Percentiles rank a stretch among this genome's conserved stretches.
These are phyloP conservation scores for bread wheat (Triticum aestivum) DNA, from an alignment of 176 grass and related monocot species.

Conservation along the genomic window DNA sequence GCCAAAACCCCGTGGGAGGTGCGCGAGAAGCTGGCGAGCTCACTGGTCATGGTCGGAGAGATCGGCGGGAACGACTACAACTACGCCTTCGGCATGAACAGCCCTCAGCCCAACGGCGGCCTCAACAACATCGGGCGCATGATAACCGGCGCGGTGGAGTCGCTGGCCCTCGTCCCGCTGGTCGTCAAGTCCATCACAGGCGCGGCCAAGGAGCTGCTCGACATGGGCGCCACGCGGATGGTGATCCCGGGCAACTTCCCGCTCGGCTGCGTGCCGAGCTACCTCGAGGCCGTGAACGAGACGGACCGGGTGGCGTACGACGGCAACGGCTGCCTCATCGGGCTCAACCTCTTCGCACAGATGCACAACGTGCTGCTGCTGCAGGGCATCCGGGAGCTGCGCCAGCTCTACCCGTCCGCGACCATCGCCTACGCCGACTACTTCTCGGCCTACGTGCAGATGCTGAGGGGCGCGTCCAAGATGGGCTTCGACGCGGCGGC, in stretches of 20 bases:
- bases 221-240: constrained; percentile 51
- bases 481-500: constrained; percentile 41
- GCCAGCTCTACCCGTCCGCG: constrained; percentile 23
- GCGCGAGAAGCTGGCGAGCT: constrained; percentile 12
- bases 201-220: constrained; percentile 25
- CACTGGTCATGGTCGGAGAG: constrained; percentile 73
- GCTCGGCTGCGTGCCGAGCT: constrained; percentile 70
- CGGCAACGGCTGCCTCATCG: constrained; percentile 42
- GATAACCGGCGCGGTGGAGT: constrained; percentile 30
- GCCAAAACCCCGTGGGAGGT: background rate
- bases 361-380: constrained; percentile 58
- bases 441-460: constrained; percentile 60
- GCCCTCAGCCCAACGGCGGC: background rate
- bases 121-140: background rate
- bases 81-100: constrained; percentile 60
- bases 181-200: constrained; percentile 49
- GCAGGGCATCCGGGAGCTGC: constrained; percentile 36
- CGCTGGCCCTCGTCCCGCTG: constrained; percentile 51
- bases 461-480: constrained; percentile 38
- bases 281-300: constrained; percentile 45
- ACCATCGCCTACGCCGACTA: constrained; percentile 64
- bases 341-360: constrained; percentile 58
- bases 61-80: constrained; percentile 99
- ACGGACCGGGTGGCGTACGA: constrained; percentile 38
- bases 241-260: constrained; percentile 73